Conservation (phyloP, 2,329 filamentous ascomycete genomes). For the Colletotrichum tanaceti region DNA sequence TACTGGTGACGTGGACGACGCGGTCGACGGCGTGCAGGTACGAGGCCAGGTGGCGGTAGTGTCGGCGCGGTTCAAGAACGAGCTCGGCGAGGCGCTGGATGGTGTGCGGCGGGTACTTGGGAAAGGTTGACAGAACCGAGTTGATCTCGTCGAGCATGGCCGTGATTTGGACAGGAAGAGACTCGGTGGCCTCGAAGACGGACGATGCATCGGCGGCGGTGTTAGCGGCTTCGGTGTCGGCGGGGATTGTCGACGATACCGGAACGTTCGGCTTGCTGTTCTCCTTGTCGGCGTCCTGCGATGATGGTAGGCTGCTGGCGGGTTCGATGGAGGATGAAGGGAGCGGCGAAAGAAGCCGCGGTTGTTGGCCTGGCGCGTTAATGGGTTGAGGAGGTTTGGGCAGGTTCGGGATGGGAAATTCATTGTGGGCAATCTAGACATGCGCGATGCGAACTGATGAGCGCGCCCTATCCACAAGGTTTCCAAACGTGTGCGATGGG, state of each 20-base stretch:
- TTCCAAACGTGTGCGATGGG: slow-evolving; percentile 55
- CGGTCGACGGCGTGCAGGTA: slow-evolving; percentile 93
- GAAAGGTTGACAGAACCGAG: slow-evolving; percentile 75
- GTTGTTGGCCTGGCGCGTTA: slow-evolving; percentile 52
- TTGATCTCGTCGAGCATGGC: slow-evolving; percentile 72
- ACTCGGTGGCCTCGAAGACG: slow-evolving; percentile 54
- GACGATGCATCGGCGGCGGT: slow-evolving; percentile 44
- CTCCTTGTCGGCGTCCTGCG: slow-evolving; percentile 75
- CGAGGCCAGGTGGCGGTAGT: slow-evolving; percentile 84
- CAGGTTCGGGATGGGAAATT: slow-evolving; percentile 78
- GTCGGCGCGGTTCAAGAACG: slow-evolving; percentile 76
- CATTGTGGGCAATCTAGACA: slow-evolving; percentile 76
- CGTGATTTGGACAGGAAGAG: slow-evolving; percentile 72
- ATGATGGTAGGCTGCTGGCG: slow-evolving; percentile 50
- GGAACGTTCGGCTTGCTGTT: slow-evolving; percentile 61
- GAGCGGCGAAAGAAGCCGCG: slow-evolving; percentile 57
- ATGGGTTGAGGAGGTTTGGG: slow-evolving; percentile 58
- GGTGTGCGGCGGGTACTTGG: slow-evolving; percentile 85
- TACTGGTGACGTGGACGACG: slow-evolving; percentile 88
- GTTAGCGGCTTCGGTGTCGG: slow-evolving; percentile 49
- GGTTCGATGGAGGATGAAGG: slow-evolving; percentile 58
- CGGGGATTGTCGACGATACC: slow-evolving; percentile 49
- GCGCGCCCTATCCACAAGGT: slow-evolving; percentile 26
- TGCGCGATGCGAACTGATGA: slow-evolving; percentile 31
- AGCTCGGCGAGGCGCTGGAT: slow-evolving; percentile 93